Percentiles rank a stretch among this genome's conserved stretches.
Conservation (phyloP, 352 stramenopile genomes). For the Globisporangium barbulae region DNA sequence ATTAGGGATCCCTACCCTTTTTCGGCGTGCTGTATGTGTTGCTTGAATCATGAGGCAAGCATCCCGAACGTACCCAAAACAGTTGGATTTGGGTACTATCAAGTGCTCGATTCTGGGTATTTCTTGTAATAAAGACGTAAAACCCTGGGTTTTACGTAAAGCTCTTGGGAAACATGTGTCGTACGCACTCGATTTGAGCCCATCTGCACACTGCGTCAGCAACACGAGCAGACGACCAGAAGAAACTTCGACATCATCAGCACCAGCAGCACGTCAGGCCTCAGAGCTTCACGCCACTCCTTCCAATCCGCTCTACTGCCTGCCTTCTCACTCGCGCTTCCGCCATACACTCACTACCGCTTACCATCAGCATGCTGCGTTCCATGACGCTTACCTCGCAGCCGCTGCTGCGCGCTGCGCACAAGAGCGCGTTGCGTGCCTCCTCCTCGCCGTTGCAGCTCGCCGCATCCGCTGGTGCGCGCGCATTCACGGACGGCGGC, state of each 20-base stretch:
- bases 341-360: neutral
- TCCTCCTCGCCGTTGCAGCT: neutral
- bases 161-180: too few relatives aligned
- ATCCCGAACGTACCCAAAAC: too few relatives aligned
- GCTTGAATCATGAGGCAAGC: too few relatives aligned
- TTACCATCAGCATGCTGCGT: neutral
- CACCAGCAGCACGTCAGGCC: neutral
- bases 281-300: neutral
- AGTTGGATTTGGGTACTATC: too few relatives aligned
- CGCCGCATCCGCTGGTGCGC: neutral
- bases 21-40: too few relatives aligned
- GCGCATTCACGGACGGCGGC: constrained; percentile 9
- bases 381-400: neutral
- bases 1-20: too few relatives aligned
- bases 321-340: constrained; percentile 2
- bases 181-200: neutral
- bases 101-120: too few relatives aligned
- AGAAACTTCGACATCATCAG: constrained; percentile 11
- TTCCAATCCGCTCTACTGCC: neutral
- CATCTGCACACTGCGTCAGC: constrained; percentile 3
- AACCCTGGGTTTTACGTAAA: too few relatives aligned
- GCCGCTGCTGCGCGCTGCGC: constrained; percentile 2
- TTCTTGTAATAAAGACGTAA: too few relatives aligned
- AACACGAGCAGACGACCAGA: neutral
- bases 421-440: constrained; percentile 4